phyloP scores from a whole-genome alignment of 495 filamentous ascomycete species.

The Penicillium angulare region DNA sequence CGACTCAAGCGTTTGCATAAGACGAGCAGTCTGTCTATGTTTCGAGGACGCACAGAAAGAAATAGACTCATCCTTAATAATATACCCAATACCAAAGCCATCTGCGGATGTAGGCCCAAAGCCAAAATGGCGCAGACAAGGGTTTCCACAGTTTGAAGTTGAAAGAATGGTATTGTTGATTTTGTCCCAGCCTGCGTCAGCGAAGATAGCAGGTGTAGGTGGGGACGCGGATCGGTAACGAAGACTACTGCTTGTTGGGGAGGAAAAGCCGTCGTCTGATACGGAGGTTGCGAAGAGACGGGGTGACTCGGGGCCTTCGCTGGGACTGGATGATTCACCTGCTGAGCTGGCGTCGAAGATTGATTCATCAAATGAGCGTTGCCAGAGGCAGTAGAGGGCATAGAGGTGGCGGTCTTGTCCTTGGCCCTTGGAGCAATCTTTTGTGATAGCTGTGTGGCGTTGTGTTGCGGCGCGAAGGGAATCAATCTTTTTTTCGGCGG shows the following conservation, averaged over 20 bases:
- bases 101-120: conserved; percentile 94
- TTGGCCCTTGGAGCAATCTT: conserved; percentile 84
- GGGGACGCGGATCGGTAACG: conserved; percentile 34
- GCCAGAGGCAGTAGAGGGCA: conserved; percentile 93
- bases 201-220: conserved; percentile 76
- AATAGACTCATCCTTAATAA: conserved; percentile 95
- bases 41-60: conserved; percentile 90
- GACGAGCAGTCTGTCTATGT: conserved; percentile 87
- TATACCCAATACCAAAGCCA: conserved; percentile 97
- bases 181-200: conserved; percentile 88
- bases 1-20: conserved; percentile 82
- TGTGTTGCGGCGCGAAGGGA: conserved; percentile 79
- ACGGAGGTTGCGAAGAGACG: conserved; percentile 36
- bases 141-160: conserved; percentile 98
- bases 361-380: conserved; percentile 77
- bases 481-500: conserved; percentile 77
- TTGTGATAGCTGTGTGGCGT: conserved; percentile 76
- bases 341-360: conserved; percentile 56
- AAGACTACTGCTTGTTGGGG: conserved; percentile 29
- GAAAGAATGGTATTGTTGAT: conserved; percentile 92
- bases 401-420: conserved; percentile 95
- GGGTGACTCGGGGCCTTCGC: conserved; percentile 54
- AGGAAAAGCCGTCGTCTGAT: conserved; percentile 44
- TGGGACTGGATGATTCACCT: conserved; percentile 52
- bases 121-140: conserved; percentile 92